Evolutionary conservation across 768 basidiomycete species (phyloP).

Genomic region (Pleurotus pulmonarius): DNA sequence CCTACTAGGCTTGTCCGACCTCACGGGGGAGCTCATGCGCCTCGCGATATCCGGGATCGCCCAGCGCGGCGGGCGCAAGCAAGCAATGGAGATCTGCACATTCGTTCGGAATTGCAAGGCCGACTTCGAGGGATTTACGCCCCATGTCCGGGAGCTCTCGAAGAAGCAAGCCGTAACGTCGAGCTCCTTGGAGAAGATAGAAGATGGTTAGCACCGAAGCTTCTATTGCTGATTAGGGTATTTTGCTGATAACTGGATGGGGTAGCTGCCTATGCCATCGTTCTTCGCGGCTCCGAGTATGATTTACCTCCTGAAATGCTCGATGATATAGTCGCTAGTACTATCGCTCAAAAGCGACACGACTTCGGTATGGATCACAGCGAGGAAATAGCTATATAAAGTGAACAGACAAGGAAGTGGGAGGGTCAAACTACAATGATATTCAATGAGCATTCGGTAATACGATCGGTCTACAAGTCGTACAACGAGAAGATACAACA

Average conservation of each 20-base stretch:
- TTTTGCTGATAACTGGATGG: constrained; percentile 7
- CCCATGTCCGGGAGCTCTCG: constrained; percentile 64
- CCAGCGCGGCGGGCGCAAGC: constrained; percentile 58
- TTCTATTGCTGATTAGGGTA: not conserved
- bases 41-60: constrained; percentile 84
- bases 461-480: not conserved
- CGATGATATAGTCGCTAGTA: constrained; percentile 61
- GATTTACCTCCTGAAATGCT: constrained; percentile 64
- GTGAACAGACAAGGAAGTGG: not conserved
- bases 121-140: constrained; percentile 81
- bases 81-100: constrained; percentile 58
- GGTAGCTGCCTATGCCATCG: constrained; percentile 69
- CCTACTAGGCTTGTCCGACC: constrained; percentile 86
- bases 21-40: constrained; percentile 97
- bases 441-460: not conserved
- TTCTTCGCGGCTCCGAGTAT: constrained; percentile 70
- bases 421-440: not conserved
- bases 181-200: constrained; percentile 91
- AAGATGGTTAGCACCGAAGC: constrained; percentile 61
- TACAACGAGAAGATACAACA: not conserved
- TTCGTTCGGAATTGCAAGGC: constrained; percentile 73
- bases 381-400: not conserved
- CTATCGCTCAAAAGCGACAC: constrained; percentile 31
- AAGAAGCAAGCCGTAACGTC: constrained; percentile 88
- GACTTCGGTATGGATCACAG: constrained; percentile 8